Evolutionary conservation across 1,284 basidiomycete genomes (phyloP), one percentile per base, ranked within the genome.

Genomic region (Naganishia sp.): DNA sequence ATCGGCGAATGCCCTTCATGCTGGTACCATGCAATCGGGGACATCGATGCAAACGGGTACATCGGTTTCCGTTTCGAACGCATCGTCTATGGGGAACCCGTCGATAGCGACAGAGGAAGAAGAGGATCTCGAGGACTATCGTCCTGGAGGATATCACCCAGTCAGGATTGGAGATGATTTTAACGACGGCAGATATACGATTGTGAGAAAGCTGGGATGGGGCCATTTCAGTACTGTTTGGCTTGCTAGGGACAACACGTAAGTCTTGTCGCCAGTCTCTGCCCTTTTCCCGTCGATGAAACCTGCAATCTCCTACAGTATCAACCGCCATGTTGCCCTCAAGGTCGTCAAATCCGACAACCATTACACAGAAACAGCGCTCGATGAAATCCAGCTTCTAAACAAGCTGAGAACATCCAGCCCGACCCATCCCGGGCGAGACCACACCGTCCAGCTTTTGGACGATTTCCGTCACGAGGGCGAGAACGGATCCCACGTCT

Each of bases 321-420:
- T 92, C 79, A 88, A 92, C 74, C 90, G 94, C 50, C 96, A 99
- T 81, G 96, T 99, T 72, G 95, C 95, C 10, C 88, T 99, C 79
- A 99, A 99, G 80, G 92, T 99, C 73, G 96, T 99, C 78, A 99
- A 99, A 82, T 97, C 94, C 13, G 95, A 95, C 0, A 88, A 90
- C 0, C 86, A 96, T 68, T 99, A 99, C 81, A 98, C 95, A 2
- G 96, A 99, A 78, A 99, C 95, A 0, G 96, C 95, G 0, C 83
- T 98, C 43, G 95, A 99, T 83, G 96, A 99, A 82, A 99, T 99
- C 82, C 97, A 98, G 81, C 88, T 99, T 3, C 86, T 98, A 13
- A 93, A 98, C 77, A 88, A 94, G 43, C 88, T 98, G 71, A 95
- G 96, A 77, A 90, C 89, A 13, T 92, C 93, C 36, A 88, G 83